phyloP scores from a whole-genome alignment of 1,284 basidiomycete species.

The Moesziomyces sp. region DNA sequence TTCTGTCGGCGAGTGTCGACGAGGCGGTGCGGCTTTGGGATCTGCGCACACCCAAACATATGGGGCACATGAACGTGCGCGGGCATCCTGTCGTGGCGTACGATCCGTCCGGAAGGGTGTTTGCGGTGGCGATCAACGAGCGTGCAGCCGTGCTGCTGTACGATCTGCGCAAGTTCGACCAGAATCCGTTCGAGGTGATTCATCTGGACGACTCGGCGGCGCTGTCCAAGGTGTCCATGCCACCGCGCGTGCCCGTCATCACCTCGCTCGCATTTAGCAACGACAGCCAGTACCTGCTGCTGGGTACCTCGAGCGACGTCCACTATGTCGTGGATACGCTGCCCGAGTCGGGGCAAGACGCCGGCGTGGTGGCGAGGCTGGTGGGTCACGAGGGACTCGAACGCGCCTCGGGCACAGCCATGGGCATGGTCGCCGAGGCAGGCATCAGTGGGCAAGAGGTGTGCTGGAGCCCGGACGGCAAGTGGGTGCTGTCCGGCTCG shows the following conservation, averaged over 20 bases:
- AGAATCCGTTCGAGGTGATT: slow-evolving; percentile 83
- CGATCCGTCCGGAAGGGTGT: slow-evolving; percentile 87
- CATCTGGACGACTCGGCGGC: slow-evolving; percentile 73
- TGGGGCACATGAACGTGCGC: slow-evolving; percentile 72
- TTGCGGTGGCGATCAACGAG: slow-evolving; percentile 87
- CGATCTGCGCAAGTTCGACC: slow-evolving; percentile 87
- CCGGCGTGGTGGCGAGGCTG: slow-evolving; percentile 37
- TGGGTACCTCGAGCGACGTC: slow-evolving; percentile 89
- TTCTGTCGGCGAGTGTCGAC: slow-evolving; percentile 92
- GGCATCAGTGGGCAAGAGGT: slow-evolving; percentile 64
- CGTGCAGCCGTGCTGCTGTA: slow-evolving; percentile 71
- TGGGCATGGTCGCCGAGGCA: slow-evolving; percentile 59
- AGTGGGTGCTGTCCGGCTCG: slow-evolving; percentile 55
- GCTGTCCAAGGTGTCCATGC: slow-evolving; percentile 58
- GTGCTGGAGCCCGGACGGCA: slow-evolving; percentile 64
- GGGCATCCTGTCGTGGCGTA: slow-evolving; percentile 85
- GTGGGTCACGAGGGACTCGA: slow-evolving; percentile 60
- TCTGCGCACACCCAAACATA: slow-evolving; percentile 80
- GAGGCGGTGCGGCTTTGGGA: slow-evolving; percentile 98
- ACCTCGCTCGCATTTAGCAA: slow-evolving; percentile 92
- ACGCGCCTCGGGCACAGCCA: slow-evolving; percentile 28
- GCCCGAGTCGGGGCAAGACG: slow-evolving; percentile 13
- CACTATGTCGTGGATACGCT: slow-evolving; percentile 78
- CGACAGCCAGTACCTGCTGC: slow-evolving; percentile 82
- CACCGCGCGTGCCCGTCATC: slow-evolving; percentile 86